A percentile compares a stretch with the other conserved stretches of the same genome.
Conservation (phyloP, 352 stramenopile genomes). For the Phytopythium oedochilum region DNA sequence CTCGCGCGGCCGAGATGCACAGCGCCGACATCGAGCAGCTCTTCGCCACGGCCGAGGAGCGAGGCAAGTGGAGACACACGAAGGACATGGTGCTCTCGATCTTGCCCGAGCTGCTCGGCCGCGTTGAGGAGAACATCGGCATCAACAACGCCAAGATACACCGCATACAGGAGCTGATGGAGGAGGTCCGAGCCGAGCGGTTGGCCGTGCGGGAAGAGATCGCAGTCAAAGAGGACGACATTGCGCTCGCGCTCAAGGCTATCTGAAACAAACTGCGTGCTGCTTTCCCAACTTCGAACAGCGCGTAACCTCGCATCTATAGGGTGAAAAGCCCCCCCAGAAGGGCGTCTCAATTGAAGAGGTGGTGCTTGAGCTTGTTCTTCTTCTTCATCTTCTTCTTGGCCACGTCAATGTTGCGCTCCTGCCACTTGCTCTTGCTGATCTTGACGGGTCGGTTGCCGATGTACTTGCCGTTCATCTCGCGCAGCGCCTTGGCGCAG, state of each 20-base stretch:
- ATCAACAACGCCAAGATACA: constrained; percentile 55
- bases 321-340: too few relatives aligned
- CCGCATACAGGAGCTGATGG: constrained; percentile 52
- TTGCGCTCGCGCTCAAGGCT: constrained; percentile 34
- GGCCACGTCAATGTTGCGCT: constrained; percentile 90
- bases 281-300: too few relatives aligned
- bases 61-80: constrained; percentile 35
- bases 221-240: constrained; percentile 49
- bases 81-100: constrained; percentile 48
- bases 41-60: constrained; percentile 27
- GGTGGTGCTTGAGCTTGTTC: constrained; percentile 68
- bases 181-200: constrained; percentile 40
- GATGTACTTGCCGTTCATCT: constrained; percentile 97
- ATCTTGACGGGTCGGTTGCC: constrained; percentile 93
- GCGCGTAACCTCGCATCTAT: too few relatives aligned
- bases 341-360: constrained; percentile 58
- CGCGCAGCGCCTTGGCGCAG: constrained; percentile 90
- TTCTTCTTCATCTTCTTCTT: constrained; percentile 88
- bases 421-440: constrained; percentile 94
- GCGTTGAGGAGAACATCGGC: constrained; percentile 63
- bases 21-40: constrained; percentile 14
- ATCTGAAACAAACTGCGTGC: not conserved
- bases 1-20: constrained; percentile 9
- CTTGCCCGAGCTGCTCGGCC: constrained; percentile 42
- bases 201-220: constrained; percentile 58